A percentile compares a stretch with the other conserved stretches of the same genome.
Evolutionary conservation across 352 stramenopile species (phyloP).

Genomic region (Pythium sp.): DNA sequence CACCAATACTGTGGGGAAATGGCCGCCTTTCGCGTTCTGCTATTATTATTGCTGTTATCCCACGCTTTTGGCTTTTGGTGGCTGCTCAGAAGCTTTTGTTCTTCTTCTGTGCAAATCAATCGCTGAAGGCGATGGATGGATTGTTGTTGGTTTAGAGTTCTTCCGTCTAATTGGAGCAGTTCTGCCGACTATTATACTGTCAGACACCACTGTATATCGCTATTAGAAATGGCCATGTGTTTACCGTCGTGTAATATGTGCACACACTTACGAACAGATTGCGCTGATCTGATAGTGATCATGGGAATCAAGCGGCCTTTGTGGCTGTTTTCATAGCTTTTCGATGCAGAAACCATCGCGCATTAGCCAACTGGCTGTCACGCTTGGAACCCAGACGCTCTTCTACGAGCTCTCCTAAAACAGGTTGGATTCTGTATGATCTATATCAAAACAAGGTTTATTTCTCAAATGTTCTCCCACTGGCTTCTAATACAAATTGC

Average conservation of each 20-base stretch:
- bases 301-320: not conserved
- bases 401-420: not conserved
- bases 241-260: not conserved
- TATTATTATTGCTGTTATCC: too few species aligned
- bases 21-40: too few species aligned
- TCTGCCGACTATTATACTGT: too few species aligned
- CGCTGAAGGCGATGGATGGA: not conserved
- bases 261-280: not conserved
- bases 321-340: not conserved
- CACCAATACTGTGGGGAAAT: too few species aligned
- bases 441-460: not conserved
- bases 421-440: not conserved
- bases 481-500: not conserved
- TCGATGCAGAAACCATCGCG: constrained; percentile 6
- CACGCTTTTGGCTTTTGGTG: too few species aligned
- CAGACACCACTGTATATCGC: too few species aligned
- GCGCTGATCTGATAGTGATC: not conserved
- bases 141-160: not conserved
- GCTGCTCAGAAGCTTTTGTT: too few species aligned
- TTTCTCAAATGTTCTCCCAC: not conserved
- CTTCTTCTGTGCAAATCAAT: not conserved
- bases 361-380: constrained; percentile 1
- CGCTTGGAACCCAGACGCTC: not conserved
- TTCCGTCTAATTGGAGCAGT: not conserved
- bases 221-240: not conserved